Evolutionary conservation across 176 grass and related monocot genomes (phyloP), one percentile per base, ranked within the genome.

Genomic region (Carex littledalei): DNA sequence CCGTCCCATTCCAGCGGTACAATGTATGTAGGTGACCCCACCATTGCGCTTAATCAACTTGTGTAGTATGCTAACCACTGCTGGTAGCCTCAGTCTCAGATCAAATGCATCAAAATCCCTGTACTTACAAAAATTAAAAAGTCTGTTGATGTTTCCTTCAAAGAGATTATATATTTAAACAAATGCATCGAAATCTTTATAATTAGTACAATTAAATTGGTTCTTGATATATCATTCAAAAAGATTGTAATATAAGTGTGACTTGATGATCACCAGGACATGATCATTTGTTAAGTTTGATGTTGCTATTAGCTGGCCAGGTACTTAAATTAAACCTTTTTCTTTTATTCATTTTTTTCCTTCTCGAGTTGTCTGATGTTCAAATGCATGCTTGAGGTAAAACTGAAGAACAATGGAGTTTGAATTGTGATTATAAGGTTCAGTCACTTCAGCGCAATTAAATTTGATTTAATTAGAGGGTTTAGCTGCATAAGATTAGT

Each of bases 31-130:
- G 61, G 96, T 92, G 47, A 99, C 89, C 55, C 96, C 93, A 80
- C 93, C 91, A 67, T 95, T 99, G 37, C 5, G 60, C 32, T 87
- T 92, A 74, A 92, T 43, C 81, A 92, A 87, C 87, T 95, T 92
- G 88, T 94, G 82, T 86, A 99, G 57, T 94, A 91, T 94, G 93
- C 93, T 92, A 87, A 99, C 66, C 80, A 95, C 96, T 81, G 87
- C 87, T 85, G 96, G 96, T 90, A 99, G 93, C 87, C 96, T 95
- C 90, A 92, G 78, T 85, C 96, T 89, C 88, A 99, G 89, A 95
- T 99, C 91, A 86, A 99, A 95, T 86, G 88, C 93, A 99, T 99
- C 96, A 91, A 99, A 99, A 94, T 99, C 96, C 90, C 93, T 99
- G 86, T 4, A 83, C 54, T 50, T 50, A 69, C 24, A 64, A 37